Evolutionary conservation across 306 rosid species (phyloP).

Genomic region (cucumber (Cucumis sativus)): Cucumber_9930_V3 NC_026660.2:30183501-30184000

Average conservation of each 20-base stretch:
- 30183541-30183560: neutral
- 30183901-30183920: neutral
- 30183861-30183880: neutral
- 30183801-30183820: neutral
- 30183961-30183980: neutral
- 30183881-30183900: neutral
- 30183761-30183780: neutral
- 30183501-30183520: neutral
- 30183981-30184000: neutral
- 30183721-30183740: neutral
- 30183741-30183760: neutral
- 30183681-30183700: neutral
- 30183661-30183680: neutral
- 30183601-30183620: neutral
- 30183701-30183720: neutral
- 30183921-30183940: neutral
- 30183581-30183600: neutral
- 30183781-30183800: neutral
- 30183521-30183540: neutral
- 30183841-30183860: neutral
- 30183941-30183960: neutral
- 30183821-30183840: neutral
- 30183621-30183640: neutral
- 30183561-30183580: neutral
- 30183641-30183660: neutral